Evolutionary conservation across 257 asterid species (phyloP).

Genomic region (Solanum megistacrolobum): DNA sequence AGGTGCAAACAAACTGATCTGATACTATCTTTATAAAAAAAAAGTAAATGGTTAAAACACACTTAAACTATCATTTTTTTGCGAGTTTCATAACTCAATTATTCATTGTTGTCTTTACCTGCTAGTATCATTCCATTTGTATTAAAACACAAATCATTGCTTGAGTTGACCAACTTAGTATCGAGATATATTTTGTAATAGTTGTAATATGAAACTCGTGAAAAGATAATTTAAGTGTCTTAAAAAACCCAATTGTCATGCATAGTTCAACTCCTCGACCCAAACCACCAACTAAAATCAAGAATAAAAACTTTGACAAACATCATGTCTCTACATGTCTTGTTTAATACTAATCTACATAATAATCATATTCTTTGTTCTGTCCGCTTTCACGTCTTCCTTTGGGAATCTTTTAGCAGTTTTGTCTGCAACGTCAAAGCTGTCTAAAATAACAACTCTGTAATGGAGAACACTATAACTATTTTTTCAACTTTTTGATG

Average conservation of each 20-base stretch:
- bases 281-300: background rate
- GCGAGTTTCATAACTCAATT: background rate
- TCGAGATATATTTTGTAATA: background rate
- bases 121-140: background rate
- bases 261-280: background rate
- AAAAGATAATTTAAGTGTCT: background rate
- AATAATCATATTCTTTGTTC: background rate
- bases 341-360: background rate
- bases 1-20: background rate
- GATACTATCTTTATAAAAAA: background rate
- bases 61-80: background rate
- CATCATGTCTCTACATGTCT: background rate
- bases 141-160: background rate
- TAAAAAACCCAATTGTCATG: background rate
- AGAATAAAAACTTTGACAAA: background rate
- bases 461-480: background rate
- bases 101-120: background rate
- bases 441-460: background rate
- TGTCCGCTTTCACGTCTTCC: constrained; percentile 11
- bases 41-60: background rate
- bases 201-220: background rate
- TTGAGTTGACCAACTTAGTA: background rate
- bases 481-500: background rate
- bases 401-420: background rate
- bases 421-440: constrained; percentile 14